Conservation (phyloP, 2,329 filamentous ascomycete species). For the Neonectria magnoliae region DNA sequence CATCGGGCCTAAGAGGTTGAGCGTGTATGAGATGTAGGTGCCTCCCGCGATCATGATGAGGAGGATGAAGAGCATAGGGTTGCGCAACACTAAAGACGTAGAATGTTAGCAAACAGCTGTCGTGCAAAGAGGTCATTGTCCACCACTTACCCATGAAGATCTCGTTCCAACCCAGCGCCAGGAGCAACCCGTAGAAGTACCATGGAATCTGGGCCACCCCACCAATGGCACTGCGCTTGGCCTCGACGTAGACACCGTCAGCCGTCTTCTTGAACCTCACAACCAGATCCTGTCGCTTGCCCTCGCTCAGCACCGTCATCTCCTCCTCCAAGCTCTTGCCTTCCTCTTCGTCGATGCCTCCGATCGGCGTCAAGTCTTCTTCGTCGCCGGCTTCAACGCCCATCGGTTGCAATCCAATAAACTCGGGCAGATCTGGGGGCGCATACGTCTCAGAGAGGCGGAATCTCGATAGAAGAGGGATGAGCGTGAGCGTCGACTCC, state of each 20-base stretch:
- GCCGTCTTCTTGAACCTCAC: conserved; percentile 98
- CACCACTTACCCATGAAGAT: conserved; percentile 82
- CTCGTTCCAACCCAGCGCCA: conserved; percentile 98
- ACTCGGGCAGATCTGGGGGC: conserved; percentile 83
- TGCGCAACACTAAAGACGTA: conserved; percentile 77
- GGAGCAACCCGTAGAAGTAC: conserved; percentile 90
- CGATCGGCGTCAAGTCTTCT: conserved; percentile 88
- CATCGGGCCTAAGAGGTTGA: conserved; percentile 97
- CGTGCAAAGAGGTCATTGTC: neutral
- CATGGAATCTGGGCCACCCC: conserved; percentile 92
- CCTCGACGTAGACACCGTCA: conserved; percentile 97
- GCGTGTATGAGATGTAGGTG: conserved; percentile 89
- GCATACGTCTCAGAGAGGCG: conserved; percentile 77
- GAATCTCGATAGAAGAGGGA: conserved; percentile 89
- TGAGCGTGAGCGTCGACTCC: conserved; percentile 90
- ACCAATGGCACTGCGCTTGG: conserved; percentile 95
- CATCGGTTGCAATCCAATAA: conserved; percentile 81
- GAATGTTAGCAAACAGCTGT: conserved; percentile 21
- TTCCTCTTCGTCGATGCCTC: conserved; percentile 93
- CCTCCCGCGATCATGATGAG: conserved; percentile 79
- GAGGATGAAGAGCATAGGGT: conserved; percentile 92
- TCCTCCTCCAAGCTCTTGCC: conserved; percentile 96
- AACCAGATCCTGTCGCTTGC: conserved; percentile 89
- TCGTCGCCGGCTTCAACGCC: conserved; percentile 85
- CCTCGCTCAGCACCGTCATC: conserved; percentile 91